A percentile compares a stretch with the other conserved stretches of the same genome.
Conservation (phyloP, 805 yeast species). For the Suhomyces kilbournensis region DNA sequence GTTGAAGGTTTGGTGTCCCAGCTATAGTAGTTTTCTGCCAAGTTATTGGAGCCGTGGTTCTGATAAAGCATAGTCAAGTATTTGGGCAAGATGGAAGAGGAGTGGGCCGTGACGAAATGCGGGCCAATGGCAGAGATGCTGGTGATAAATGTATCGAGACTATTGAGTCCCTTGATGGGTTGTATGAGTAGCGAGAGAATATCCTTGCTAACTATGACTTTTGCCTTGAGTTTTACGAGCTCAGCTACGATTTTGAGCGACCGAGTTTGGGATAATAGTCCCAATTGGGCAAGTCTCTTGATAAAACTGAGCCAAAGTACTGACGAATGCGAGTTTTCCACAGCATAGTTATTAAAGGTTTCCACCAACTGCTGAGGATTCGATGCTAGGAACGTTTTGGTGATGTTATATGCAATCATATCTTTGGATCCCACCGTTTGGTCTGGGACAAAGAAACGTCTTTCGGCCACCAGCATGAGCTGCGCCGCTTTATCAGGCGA, state of each 20-base stretch:
- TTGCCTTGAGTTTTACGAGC: slow-evolving; percentile 18
- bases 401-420: slow-evolving; percentile 20
- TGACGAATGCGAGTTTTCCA: slow-evolving; percentile 22
- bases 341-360: slow-evolving; percentile 31
- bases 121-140: slow-evolving; percentile 8
- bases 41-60: slow-evolving; percentile 6
- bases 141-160: slow-evolving; percentile 19
- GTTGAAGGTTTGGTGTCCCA: slow-evolving; percentile 12
- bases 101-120: slow-evolving; percentile 13
- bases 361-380: slow-evolving; percentile 35
- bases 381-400: slow-evolving; percentile 24
- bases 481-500: slow-evolving; percentile 24
- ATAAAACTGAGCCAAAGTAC: slow-evolving; percentile 35
- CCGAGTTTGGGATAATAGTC: slow-evolving; percentile 28
- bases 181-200: slow-evolving; percentile 26
- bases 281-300: slow-evolving; percentile 29
- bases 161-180: slow-evolving; percentile 25
- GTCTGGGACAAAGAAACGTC: slow-evolving; percentile 15
- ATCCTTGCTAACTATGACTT: slow-evolving; percentile 31
- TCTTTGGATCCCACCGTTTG: slow-evolving; percentile 14
- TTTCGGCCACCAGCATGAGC: slow-evolving; percentile 26
- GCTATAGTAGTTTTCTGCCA: slow-evolving; percentile 7
- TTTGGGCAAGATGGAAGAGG: slow-evolving; percentile 24
- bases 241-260: slow-evolving; percentile 25
- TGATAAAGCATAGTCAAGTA: slow-evolving; percentile 26